A percentile compares a stretch with the other conserved stretches of the same genome.
Evolutionary conservation across 2,329 filamentous ascomycete genomes (phyloP).

Genomic region (Coniochaeta ligniaria): DNA sequence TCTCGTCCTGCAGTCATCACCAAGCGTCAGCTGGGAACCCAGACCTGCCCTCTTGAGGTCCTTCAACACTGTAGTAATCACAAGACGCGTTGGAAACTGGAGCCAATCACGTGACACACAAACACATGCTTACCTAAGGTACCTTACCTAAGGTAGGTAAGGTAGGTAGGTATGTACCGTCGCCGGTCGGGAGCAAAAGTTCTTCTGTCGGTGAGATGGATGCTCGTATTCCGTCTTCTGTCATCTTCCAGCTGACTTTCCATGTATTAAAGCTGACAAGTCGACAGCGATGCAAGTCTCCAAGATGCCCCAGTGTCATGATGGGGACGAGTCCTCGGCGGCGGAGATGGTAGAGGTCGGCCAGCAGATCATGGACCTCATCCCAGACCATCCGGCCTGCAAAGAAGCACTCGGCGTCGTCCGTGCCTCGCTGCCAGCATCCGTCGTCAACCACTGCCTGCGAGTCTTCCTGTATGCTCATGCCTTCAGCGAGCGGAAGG

Average conservation of each 20-base stretch:
- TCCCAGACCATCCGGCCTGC: conserved; percentile 15
- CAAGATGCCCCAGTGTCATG: neutral
- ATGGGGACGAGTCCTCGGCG: conserved; percentile 4
- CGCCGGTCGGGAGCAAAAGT: no score
- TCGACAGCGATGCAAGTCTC: neutral
- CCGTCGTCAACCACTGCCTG: conserved; percentile 17
- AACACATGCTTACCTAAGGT: no score
- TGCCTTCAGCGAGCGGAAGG: conserved; percentile 5
- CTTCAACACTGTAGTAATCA: no score
- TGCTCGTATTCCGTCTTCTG: no score
- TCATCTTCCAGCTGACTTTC: no score
- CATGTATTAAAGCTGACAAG: neutral
- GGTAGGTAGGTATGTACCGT: no score
- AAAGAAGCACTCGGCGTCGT: conserved; percentile 13
- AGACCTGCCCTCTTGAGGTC: no score
- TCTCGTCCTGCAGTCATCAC: neutral
- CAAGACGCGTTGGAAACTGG: no score
- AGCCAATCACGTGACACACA: no score
- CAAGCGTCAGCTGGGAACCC: neutral
- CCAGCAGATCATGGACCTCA: conserved; percentile 7
- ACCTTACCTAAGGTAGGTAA: no score
- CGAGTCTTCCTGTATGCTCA: conserved; percentile 16
- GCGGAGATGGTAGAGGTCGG: neutral
- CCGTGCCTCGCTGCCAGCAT: conserved; percentile 11
- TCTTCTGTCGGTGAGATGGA: no score